phyloP scores from a whole-genome alignment of 2,329 filamentous ascomycete genomes.

The Thielaviopsis ethacetica region DNA sequence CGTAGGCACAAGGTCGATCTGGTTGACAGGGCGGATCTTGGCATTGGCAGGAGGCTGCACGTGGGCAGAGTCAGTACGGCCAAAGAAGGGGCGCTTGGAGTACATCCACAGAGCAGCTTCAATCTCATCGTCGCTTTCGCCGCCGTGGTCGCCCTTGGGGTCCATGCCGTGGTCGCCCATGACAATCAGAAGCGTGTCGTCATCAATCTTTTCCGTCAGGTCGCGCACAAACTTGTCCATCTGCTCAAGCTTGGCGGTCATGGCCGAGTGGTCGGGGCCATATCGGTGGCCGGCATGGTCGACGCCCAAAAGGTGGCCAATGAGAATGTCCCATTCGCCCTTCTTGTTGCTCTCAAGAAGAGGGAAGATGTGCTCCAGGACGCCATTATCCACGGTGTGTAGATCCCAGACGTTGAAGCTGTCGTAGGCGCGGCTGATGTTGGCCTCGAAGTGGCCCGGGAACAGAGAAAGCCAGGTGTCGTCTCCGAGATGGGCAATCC shows the following conservation, averaged over 20 bases:
- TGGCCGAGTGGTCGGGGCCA: conserved; percentile 80
- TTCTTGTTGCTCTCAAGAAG: conserved; percentile 50
- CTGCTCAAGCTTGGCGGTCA: conserved; percentile 77
- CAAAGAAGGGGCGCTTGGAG: conserved; percentile 73
- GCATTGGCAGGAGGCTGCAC: conserved; percentile 48
- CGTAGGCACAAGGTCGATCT: conserved; percentile 93
- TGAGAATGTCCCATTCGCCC: conserved; percentile 77
- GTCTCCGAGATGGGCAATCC: conserved; percentile 85
- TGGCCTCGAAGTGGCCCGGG: conserved; percentile 77
- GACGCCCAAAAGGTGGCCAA: conserved; percentile 87
- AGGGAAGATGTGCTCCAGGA: conserved; percentile 79
- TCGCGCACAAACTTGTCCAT: conserved; percentile 71
- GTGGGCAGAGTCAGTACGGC: conserved; percentile 48
- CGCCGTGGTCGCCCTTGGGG: conserved; percentile 90
- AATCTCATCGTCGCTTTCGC: conserved; percentile 90
- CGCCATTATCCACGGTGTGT: conserved; percentile 91
- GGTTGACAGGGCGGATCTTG: conserved; percentile 58
- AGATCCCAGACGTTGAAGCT: conserved; percentile 98
- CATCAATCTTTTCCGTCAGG: conserved; percentile 57
- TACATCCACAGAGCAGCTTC: conserved; percentile 98
- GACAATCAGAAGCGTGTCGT: conserved; percentile 75
- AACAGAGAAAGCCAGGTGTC: conserved; percentile 94
- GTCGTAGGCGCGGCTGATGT: conserved; percentile 78
- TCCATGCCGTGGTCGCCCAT: conserved; percentile 99
- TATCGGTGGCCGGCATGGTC: conserved; percentile 96